Base-by-base conservation (phyloP, 2,329 filamentous ascomycete species). In the Clarireedia hainanense region DNA sequence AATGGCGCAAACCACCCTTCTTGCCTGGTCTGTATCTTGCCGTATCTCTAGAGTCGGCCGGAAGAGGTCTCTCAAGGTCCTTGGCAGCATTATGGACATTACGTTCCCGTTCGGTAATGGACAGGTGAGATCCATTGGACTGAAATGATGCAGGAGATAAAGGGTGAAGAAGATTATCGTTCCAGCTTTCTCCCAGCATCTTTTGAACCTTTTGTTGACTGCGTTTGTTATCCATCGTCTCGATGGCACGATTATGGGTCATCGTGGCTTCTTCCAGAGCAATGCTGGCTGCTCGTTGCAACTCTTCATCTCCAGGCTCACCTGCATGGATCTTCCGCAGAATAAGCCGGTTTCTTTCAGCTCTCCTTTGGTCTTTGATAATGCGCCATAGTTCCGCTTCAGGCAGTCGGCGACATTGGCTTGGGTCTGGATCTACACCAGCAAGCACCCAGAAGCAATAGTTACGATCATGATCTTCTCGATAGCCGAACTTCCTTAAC, bases 361-460 rank as follows among this genome's bases (percentile, higher is more conserved):
- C 86, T 52, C 91, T 83, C 58, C 84, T 87, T 60, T 86, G 81
- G 64, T 96, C 91, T 66, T 90, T 91, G 71, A 95, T 95, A 54
- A 97, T 89, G 58, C 89, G 85, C 79, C 94, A 88, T 10, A 99
- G 76, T 69, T 99, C 94, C 4, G 84, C 85, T 66, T 99, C 94
- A 36, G 86, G 85, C 40, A 97, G 77, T 50, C 89, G 84, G 58
- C 91, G 85, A 69, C 89, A 95, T 67, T 91, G 84, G 50, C 80
- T 81, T 30, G 90, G 86, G 63, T 94, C 86, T 1, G 91, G 85
- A 48, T 96, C 90, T 40, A 90, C 76, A 50, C 91, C 92, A 62
- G 89, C 86, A 57, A 97, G 77, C 1, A 96, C 86, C 77, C 94
- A 97, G 74, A 99, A 97, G 75, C 91, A 96, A 73, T 96, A 97